phyloP scores from a whole-genome alignment of 352 stramenopile genomes.

The Saprolegnia parasitica region DNA sequence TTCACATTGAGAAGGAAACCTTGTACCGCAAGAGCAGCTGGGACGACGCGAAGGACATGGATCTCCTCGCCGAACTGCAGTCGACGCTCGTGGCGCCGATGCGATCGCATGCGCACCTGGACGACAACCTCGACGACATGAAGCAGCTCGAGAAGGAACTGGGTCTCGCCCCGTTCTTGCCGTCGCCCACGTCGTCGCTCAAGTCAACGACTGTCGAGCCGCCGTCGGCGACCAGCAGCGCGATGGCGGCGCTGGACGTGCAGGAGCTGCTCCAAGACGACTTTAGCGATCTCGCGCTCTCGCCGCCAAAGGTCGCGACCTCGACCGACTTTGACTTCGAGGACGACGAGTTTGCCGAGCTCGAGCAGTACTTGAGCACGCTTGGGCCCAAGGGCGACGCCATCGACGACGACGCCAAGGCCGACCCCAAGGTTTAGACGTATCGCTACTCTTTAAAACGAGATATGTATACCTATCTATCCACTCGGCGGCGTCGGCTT shows the following conservation, averaged over 20 bases:
- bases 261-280: conserved; percentile 70
- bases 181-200: conserved; percentile 33
- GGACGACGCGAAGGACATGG: conserved; percentile 82
- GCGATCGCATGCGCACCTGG: conserved; percentile 37
- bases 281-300: conserved; percentile 52
- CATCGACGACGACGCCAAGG: neutral
- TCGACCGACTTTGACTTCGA: conserved; percentile 69
- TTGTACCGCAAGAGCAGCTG: conserved; percentile 66
- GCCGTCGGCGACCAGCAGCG: conserved; percentile 42
- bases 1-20: conserved; percentile 35
- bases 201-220: neutral
- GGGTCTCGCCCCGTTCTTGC: conserved; percentile 56
- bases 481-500: no score
- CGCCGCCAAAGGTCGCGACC: conserved; percentile 55
- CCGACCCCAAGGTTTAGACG: no score
- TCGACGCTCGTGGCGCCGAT: conserved; percentile 56
- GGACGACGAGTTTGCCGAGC: conserved; percentile 83
- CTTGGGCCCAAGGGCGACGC: conserved; percentile 31
- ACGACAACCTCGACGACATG: conserved; percentile 76
- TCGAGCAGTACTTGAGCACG: conserved; percentile 83
- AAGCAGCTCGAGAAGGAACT: conserved; percentile 80
- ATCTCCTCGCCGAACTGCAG: conserved; percentile 82
- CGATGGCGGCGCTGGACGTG: neutral
- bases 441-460: no score
- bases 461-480: no score